Conservation (phyloP, 2,329 filamentous ascomycete genomes). For the Fonsecaea pedrosoi region DNA sequence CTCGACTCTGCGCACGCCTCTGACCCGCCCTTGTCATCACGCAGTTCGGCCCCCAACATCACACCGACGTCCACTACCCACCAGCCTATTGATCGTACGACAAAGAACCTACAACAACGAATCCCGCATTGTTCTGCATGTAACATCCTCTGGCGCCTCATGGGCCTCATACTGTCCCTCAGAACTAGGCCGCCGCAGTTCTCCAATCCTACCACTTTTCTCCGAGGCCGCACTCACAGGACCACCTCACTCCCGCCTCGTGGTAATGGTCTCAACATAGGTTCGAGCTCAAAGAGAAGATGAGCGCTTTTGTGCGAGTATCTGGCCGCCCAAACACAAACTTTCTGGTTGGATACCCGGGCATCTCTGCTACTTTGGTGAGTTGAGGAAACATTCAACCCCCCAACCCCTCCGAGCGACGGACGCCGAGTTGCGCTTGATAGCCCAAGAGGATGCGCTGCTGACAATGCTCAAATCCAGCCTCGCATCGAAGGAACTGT, state of each 20-base stretch:
- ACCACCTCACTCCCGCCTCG: slow-evolving; percentile 26
- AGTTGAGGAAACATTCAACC: slow-evolving; percentile 49
- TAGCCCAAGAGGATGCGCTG: background rate
- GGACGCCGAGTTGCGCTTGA: slow-evolving; percentile 17
- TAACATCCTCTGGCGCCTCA: slow-evolving; percentile 25
- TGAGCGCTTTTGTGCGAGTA: slow-evolving; percentile 89
- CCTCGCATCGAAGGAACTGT: slow-evolving; percentile 98
- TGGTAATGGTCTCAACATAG: slow-evolving; percentile 34
- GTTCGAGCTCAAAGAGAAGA: slow-evolving; percentile 47
- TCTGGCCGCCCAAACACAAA: slow-evolving; percentile 96
- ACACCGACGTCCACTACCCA: slow-evolving; percentile 14
- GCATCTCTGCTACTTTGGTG: slow-evolving; percentile 96
- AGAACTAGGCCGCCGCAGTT: slow-evolving; percentile 34
- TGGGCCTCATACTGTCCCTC: slow-evolving; percentile 37
- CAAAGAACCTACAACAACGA: slow-evolving; percentile 24
- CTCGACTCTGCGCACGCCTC: slow-evolving; percentile 2
- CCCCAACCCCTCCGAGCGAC: slow-evolving; percentile 13
- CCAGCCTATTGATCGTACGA: slow-evolving; percentile 24
- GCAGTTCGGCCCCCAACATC: slow-evolving; percentile 5
- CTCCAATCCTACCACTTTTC: slow-evolving; percentile 13
- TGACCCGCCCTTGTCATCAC: slow-evolving; percentile 13
- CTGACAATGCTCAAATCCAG: slow-evolving; percentile 56
- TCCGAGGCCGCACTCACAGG: slow-evolving; percentile 24
- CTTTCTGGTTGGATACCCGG: slow-evolving; percentile 95
- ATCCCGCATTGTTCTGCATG: slow-evolving; percentile 24